Base-by-base conservation (phyloP, 176 grass and related monocot species). In the Triticum urartu region DNA sequence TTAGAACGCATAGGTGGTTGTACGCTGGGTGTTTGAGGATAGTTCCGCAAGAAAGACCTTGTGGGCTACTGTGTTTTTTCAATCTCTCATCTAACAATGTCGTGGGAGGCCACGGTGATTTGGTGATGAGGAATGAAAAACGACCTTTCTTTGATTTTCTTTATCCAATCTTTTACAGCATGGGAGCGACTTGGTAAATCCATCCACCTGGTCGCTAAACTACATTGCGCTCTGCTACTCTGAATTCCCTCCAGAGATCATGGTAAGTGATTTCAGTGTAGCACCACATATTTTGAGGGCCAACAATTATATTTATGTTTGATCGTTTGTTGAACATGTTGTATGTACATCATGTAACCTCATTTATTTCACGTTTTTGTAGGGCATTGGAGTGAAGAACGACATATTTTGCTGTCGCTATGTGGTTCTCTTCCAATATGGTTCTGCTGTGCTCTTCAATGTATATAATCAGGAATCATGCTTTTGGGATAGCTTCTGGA, bases 381-480 rank as follows among this genome's bases (percentile, higher is more conserved):
- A 94, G 92, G 85, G 90, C 43, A 93, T 91, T 72, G 89, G 92
- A 74, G 82, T 91, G 20, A 93, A 90, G 72, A 89, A 94, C 45
- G 88, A 71, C 34, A 84, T 68, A 81, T 88, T 91, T 84, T 74
- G 25, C 80, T 92, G 79, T 75, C 92, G 92, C 70, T 94, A 94
- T 58, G 90, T 97, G 14, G 81, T 88, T 21, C 64, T 97, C 64
- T 97, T 97, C 68, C 95, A 94, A 59, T 97, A 97, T 86, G 95
- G 95, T 34, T 97, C 92, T 70, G 89, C 89, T 35, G 92, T 97
- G 69, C 70, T 93, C 68, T 97, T 97, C 61, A 94, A 94, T 77
- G 91, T 94, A 97, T 93, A 89, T 93, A 68, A 88, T 97, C 61
- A 90, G 95, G 42, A 94, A 92, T 26, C 92, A 97, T 92, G 90